Evolutionary conservation across 306 rosid species (phyloP), one percentile per base, ranked within the genome.

Genomic region (Acmispon strigosus): DNA sequence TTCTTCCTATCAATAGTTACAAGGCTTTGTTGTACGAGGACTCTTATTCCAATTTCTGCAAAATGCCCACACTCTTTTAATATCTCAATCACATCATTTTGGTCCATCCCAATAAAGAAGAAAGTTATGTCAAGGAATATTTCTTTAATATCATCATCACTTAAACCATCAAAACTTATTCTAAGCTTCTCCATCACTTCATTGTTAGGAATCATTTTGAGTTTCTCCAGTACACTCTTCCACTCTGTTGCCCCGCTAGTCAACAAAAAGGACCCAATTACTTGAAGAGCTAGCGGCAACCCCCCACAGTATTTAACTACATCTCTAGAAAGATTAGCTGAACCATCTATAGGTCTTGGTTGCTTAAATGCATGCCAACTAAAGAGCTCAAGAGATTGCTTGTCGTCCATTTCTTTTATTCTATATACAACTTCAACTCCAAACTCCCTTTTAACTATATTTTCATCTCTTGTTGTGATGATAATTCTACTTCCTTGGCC

Each of bases 121-220:
- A 7, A 69, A n/a, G 73, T 66, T 47, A 80, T 74, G 7, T 80
- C 77, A 17, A 62, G 58, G 13, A 80, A 80, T 37, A 74, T 74
- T 10, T 27, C 6, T 55, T 29, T 54, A 3, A 43, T 62, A 1
- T 7, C 16, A 17, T 69, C 0, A 37, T 62, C 63, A 10, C 4
- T 11, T 59, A 80, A 55, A 17, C 71, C 51, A 11, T 64, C 45
- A 24, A 20, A 69, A 15, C 80, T 74, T 12, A 16, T 16, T 80
- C 13, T 70, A 9, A 79, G 7, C 75, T 60, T 73, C 9, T 8
- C 0, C 0, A 66, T 51, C 10, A 51, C 11, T 2, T 66, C 4
- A 14, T 36, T 18, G 44, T 51, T 2, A 3, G 79, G 70, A 14
- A 67, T 67, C 24, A 0, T 42, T 45, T 48, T 7, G 0, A 53